These are phyloP conservation scores for Fusarium sp. DNA, from an alignment of 2,329 filamentous ascomycete species.

Conservation along the genomic window DNA sequence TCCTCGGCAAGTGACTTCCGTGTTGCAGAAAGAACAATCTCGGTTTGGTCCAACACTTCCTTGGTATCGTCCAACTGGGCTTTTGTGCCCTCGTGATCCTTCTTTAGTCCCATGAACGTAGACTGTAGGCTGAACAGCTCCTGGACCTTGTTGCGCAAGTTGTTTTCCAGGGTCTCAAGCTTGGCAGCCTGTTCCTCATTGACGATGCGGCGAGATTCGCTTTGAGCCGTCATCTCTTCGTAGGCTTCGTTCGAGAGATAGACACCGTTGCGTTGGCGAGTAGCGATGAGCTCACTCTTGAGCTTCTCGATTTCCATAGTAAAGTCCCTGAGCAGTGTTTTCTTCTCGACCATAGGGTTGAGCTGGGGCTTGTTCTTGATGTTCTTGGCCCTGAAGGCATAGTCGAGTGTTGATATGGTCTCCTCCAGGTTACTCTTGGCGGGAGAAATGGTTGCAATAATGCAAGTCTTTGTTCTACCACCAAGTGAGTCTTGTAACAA, in stretches of 20 bases:
- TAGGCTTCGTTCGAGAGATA: constrained; percentile 90
- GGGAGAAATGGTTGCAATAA: constrained; percentile 95
- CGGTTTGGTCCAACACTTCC: constrained; percentile 85
- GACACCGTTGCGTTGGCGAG: constrained; percentile 92
- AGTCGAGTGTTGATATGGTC: constrained; percentile 97
- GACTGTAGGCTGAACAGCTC: constrained; percentile 89
- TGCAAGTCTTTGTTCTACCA: constrained; percentile 96
- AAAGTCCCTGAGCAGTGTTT: constrained; percentile 89
- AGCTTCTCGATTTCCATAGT: constrained; percentile 93
- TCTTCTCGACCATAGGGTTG: constrained; percentile 92
- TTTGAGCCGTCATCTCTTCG: constrained; percentile 91
- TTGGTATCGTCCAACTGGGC: constrained; percentile 81
- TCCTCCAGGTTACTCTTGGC: constrained; percentile 96
- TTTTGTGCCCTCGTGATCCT: constrained; percentile 84
- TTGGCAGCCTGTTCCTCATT: constrained; percentile 92
- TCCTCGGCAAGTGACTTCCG: constrained; percentile 83
- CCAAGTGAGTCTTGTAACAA: constrained; percentile 96
- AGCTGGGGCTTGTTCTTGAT: constrained; percentile 98
- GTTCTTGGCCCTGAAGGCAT: constrained; percentile 97
- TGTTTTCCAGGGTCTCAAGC: constrained; percentile 91
- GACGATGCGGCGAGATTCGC: constrained; percentile 89
- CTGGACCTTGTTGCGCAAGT: constrained; percentile 91
- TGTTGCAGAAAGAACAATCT: constrained; percentile 82
- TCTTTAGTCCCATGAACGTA: constrained; percentile 87
- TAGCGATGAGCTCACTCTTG: constrained; percentile 92